These are phyloP conservation scores for Penicillium sp. DNA, from an alignment of 2,329 filamentous ascomycete species.

Conservation along the genomic window DNA sequence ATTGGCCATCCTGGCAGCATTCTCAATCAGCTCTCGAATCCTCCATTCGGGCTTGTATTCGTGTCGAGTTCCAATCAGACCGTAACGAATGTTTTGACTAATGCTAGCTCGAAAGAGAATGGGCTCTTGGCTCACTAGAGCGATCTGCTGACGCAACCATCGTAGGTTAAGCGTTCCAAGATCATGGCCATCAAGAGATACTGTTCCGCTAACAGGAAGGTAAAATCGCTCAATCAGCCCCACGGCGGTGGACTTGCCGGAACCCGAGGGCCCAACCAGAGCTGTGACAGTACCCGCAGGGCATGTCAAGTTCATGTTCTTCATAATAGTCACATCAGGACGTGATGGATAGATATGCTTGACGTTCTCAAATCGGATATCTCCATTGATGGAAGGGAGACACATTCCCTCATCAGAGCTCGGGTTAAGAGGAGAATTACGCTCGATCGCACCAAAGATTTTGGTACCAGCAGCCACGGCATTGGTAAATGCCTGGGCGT, in stretches of 20 bases:
- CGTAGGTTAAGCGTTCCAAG: constrained; percentile 78
- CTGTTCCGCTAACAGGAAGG: constrained; percentile 75
- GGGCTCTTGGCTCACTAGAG: constrained; percentile 90
- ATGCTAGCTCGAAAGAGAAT: constrained; percentile 88
- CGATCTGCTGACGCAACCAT: constrained; percentile 90
- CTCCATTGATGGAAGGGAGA: constrained; percentile 71
- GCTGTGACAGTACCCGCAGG: constrained; percentile 91
- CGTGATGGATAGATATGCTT: constrained; percentile 95
- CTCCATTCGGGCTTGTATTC: constrained; percentile 69
- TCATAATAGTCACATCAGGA: constrained; percentile 85
- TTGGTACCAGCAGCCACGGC: constrained; percentile 82
- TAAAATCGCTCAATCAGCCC: constrained; percentile 95
- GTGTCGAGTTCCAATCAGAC: constrained; percentile 78
- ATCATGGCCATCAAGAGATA: constrained; percentile 80
- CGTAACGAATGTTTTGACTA: constrained; percentile 84
- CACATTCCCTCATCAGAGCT: constrained; percentile 69
- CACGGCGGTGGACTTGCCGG: constrained; percentile 92
- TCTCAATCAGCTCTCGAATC: constrained; percentile 68
- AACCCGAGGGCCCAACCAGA: constrained; percentile 89
- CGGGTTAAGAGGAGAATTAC: constrained; percentile 79
- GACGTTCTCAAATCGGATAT: constrained; percentile 76
- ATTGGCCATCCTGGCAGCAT: constrained; percentile 87
- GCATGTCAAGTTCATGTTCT: constrained; percentile 74
- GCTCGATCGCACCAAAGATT: constrained; percentile 92
- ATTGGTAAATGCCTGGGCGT: constrained; percentile 81